phyloP scores from a whole-genome alignment of 108 stramenopile species.

The Conticribra guillardii region DNA sequence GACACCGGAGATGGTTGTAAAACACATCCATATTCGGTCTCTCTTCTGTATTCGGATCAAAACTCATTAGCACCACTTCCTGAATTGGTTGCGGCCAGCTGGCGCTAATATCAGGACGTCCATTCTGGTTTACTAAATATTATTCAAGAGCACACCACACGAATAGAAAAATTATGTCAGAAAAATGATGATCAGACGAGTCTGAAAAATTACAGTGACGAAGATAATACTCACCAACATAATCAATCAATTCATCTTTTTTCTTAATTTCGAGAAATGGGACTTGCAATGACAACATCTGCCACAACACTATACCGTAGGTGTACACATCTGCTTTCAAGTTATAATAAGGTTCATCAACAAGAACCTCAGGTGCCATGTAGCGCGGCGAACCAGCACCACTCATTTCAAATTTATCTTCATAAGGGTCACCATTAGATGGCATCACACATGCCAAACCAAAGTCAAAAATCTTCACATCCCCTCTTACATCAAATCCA shows the following conservation, averaged over 20 bases:
- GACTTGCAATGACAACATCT: constrained; percentile 55
- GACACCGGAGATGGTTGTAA: constrained; percentile 16
- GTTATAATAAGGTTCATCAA: constrained; percentile 56
- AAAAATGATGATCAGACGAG: neutral
- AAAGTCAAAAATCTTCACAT: constrained; percentile 62
- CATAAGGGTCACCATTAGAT: constrained; percentile 16
- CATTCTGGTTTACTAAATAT: constrained; percentile 6
- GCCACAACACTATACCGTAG: constrained; percentile 63
- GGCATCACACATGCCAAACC: constrained; percentile 58
- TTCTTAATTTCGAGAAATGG: constrained; percentile 42
- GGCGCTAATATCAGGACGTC: constrained; percentile 19
- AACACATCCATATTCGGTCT: constrained; percentile 25
- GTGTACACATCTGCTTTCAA: constrained; percentile 68
- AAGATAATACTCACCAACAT: constrained; percentile 10
- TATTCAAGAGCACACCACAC: too few species aligned
- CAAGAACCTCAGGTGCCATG: constrained; percentile 82
- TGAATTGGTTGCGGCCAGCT: constrained; percentile 25
- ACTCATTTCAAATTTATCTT: constrained; percentile 20
- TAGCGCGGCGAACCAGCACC: constrained; percentile 51
- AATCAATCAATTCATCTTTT: neutral
- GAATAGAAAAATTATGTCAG: neutral
- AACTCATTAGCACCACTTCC: constrained; percentile 8
- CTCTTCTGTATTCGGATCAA: constrained; percentile 6
- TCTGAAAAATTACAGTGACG: neutral
- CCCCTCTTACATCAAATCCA: constrained; percentile 52